These are phyloP conservation scores for Madurella mycetomatis DNA, from an alignment of 2,329 filamentous ascomycete genomes.

Conservation along the genomic window DNA sequence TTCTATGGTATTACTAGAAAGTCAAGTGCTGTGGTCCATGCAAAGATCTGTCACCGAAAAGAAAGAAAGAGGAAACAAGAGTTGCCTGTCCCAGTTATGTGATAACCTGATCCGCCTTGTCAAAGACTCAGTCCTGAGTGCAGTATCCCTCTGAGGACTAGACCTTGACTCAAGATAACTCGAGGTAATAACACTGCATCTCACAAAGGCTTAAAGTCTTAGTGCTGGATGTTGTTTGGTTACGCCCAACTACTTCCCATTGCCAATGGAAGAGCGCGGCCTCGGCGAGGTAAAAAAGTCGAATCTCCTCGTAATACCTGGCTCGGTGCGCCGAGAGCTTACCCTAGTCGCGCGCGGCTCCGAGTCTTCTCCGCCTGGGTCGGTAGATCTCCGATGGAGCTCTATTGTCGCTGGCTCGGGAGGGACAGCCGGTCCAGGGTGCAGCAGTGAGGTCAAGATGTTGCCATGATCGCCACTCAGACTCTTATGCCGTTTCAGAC, in stretches of 20 bases:
- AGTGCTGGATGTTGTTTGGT: neutral
- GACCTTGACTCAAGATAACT: neutral
- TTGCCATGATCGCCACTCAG: slow-evolving; percentile 40
- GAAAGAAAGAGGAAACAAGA: no score
- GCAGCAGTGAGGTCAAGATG: slow-evolving; percentile 44
- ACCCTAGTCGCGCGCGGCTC: slow-evolving; percentile 15
- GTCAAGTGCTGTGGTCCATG: no score
- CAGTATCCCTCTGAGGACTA: neutral
- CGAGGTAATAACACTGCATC: no score
- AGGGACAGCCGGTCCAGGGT: slow-evolving; percentile 43
- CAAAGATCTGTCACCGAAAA: no score
- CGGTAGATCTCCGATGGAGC: slow-evolving; percentile 11
- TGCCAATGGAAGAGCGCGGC: slow-evolving; percentile 1
- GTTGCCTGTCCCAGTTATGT: neutral
- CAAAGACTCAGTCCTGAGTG: neutral
- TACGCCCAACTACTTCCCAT: neutral
- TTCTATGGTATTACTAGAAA: no score
- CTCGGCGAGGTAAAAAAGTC: neutral
- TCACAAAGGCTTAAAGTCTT: no score
- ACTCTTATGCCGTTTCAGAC: slow-evolving; percentile 34
- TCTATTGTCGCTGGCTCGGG: slow-evolving; percentile 18
- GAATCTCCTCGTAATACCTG: slow-evolving; percentile 6
- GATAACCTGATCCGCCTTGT: neutral
- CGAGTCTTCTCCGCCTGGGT: slow-evolving; percentile 13
- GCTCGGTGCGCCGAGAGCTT: slow-evolving; percentile 18